A percentile compares a stretch with the other conserved stretches of the same genome.
Conservation (phyloP, 2,329 filamentous ascomycete genomes). For the Colletotrichum graminicola region DNA sequence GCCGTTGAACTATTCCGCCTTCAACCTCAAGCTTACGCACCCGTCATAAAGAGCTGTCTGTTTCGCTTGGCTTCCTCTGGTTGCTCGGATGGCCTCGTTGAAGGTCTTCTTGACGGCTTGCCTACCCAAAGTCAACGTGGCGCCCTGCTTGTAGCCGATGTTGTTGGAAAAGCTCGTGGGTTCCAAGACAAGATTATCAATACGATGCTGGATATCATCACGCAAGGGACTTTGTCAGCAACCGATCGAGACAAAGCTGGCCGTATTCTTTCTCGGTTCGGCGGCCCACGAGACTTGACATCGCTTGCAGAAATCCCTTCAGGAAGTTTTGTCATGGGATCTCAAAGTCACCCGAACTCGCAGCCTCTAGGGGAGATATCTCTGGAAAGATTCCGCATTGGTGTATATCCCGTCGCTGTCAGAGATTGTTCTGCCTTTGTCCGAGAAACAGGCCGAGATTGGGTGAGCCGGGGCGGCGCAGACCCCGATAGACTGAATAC, state of each 20-base stretch:
- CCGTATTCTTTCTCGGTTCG: conserved; percentile 12
- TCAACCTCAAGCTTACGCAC: background rate
- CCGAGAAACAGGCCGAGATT: conserved; percentile 13
- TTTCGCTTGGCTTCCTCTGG: background rate
- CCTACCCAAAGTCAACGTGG: conserved; percentile 2
- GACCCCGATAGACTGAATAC: conserved; percentile 10
- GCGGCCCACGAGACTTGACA: conserved; percentile 25
- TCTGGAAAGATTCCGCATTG: conserved; percentile 7
- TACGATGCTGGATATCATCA: background rate
- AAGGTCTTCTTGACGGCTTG: background rate
- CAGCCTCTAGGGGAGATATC: background rate
- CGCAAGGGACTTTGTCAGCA: background rate
- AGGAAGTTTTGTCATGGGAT: conserved; percentile 25
- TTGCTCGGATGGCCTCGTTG: background rate
- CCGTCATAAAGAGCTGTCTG: background rate
- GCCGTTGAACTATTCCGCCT: background rate
- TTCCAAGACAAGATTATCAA: background rate
- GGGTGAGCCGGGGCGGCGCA: conserved; percentile 7
- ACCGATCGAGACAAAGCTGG: conserved; percentile 14
- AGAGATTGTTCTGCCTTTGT: conserved; percentile 11
- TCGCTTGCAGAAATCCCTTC: conserved; percentile 11
- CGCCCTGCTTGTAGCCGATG: conserved; percentile 18
- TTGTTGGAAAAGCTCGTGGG: background rate
- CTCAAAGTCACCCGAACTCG: conserved; percentile 30
- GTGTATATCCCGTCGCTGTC: conserved; percentile 21